These are phyloP conservation scores for Clathrus columnatus DNA, from an alignment of 768 basidiomycete genomes.

Conservation along the genomic window DNA sequence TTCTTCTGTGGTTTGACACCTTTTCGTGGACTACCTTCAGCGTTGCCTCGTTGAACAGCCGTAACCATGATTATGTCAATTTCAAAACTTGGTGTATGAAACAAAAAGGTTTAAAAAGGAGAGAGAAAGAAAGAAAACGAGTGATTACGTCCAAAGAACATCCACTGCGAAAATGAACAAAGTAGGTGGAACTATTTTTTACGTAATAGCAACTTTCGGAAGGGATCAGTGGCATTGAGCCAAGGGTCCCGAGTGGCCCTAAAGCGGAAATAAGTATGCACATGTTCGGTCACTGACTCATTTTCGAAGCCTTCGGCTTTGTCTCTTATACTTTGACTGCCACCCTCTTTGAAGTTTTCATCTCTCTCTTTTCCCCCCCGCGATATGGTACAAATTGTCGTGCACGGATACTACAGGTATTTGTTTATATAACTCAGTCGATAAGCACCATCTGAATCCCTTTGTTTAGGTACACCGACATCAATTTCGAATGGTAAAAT, in stretches of 20 bases:
- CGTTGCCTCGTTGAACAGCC: constrained; percentile 17
- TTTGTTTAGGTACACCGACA: constrained; percentile 80
- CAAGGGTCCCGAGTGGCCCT: too few relatives aligned
- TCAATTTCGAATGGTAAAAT: constrained; percentile 69
- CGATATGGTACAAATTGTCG: constrained; percentile 25
- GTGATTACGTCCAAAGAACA: too few relatives aligned
- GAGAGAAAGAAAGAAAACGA: background rate
- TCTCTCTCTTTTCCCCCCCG: background rate
- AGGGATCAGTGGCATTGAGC: too few relatives aligned
- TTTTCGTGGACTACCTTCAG: constrained; percentile 39
- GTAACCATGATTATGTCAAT: background rate
- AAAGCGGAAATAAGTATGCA: too few relatives aligned
- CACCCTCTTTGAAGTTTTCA: background rate
- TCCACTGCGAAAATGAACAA: too few relatives aligned
- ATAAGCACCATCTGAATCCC: too few relatives aligned
- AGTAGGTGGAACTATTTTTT: too few relatives aligned
- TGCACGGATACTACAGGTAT: constrained; percentile 59
- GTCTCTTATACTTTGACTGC: background rate
- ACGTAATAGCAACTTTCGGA: too few relatives aligned
- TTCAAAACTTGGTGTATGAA: background rate
- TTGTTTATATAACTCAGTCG: too few relatives aligned
- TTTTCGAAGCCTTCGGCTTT: background rate
- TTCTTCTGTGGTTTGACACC: constrained; percentile 35
- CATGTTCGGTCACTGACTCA: too few relatives aligned
- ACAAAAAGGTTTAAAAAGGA: background rate